Base-by-base conservation (phyloP, 2,329 filamentous ascomycete species). In the Clonostachys solani region DNA sequence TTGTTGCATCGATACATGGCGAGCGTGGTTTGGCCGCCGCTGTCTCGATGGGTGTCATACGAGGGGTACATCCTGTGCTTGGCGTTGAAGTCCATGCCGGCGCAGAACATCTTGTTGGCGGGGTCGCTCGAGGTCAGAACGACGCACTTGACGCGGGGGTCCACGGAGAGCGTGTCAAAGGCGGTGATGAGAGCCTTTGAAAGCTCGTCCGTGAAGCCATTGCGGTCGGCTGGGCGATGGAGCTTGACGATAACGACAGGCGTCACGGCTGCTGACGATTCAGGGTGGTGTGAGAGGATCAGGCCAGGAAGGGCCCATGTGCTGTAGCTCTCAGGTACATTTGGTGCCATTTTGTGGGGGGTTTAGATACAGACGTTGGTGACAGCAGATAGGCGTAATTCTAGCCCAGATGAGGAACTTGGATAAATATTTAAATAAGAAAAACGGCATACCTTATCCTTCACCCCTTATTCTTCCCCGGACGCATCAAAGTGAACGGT, bases 181-280 rank as follows among this genome's bases (percentile, higher is more conserved):
- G 78, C 80, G 4, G 64, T 53, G 49, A 80, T 74, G 33, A 89
- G 71, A 55, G 85, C 83, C 15, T 65, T 57, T 56, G 78, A 77
- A 82, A 89, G 88, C 13, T 65, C 70, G 17, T 74, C 68, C 4
- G 83, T 88, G 64, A 89, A 88, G 50, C 82, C 84, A 74, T 89
- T 89, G 66, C 83, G 74, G 49, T 81, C 80, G 12, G 68, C 63
- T 1, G 85, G 86, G 16, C 86, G 80, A 66, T 86, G 73, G 38
- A 89, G 75, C 3, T 78, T 78, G 34, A 88, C 63, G 51, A 87
- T 62, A 44, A 89, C 73, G 45, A 87, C 74, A 15, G 77, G 75
- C 1, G 84, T 87, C 13, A 78, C 75, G 4, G 73, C 67, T 12
- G 74, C 61, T 0, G 84, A 80, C 9, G 66, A 64, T 3, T 62